These are phyloP conservation scores for Xylariaceae sp. DNA, from an alignment of 2,329 filamentous ascomycete species.

Conservation along the genomic window DNA sequence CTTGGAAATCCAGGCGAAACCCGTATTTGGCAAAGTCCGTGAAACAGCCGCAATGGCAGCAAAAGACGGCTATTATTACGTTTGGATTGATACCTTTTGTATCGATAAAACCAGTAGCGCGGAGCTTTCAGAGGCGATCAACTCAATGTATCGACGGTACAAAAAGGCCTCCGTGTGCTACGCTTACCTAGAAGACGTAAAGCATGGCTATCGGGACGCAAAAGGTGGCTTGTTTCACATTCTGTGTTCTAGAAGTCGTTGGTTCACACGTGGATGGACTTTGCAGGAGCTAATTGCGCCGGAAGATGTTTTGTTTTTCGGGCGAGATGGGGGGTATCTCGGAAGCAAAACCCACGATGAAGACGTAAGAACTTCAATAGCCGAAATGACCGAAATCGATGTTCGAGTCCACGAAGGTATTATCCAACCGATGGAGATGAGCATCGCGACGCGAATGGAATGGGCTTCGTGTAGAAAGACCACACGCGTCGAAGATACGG, in stretches of 20 bases:
- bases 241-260: constrained; percentile 9
- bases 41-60: constrained; percentile 7
- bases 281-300: too few species aligned
- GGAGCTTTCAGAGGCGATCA: constrained; percentile 15
- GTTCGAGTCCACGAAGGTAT: constrained; percentile 9
- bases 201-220: not conserved
- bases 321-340: constrained; percentile 4
- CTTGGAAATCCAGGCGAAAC: constrained; percentile 7
- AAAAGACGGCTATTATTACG: constrained; percentile 4
- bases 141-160: constrained; percentile 15
- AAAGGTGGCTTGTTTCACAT: not conserved
- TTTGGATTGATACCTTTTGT: constrained; percentile 16
- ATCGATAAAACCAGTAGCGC: constrained; percentile 16
- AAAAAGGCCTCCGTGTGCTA: constrained; percentile 8
- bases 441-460: constrained; percentile 13
- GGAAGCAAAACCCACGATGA: constrained; percentile 10
- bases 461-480: constrained; percentile 14
- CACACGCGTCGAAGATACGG: constrained; percentile 9
- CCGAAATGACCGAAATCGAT: constrained; percentile 10
- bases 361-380: constrained; percentile 9
- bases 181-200: constrained; percentile 15
- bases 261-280: constrained; percentile 12
- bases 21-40: constrained; percentile 11
- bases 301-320: constrained; percentile 14
- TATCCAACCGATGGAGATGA: constrained; percentile 9